phyloP scores from a whole-genome alignment of 192 early-diverging fungal genomes.

The Coemansia guatemalensis region DNA sequence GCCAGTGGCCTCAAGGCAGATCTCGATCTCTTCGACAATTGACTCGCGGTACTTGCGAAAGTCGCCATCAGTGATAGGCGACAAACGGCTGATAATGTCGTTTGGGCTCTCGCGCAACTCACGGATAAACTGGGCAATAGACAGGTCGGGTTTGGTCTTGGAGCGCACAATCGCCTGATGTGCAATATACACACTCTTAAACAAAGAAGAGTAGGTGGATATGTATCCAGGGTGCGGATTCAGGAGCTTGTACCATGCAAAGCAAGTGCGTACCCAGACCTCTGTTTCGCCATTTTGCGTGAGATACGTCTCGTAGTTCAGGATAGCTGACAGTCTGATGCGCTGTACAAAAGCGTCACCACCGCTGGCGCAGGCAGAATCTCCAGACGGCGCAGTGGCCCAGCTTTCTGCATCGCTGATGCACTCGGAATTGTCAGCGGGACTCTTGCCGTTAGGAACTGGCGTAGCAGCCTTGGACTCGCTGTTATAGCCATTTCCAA shows the following conservation, averaged over 20 bases:
- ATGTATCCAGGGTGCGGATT: slow-evolving; percentile 37
- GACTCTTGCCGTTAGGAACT: slow-evolving; percentile 9
- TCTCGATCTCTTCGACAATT: slow-evolving; percentile 41
- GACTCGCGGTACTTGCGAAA: slow-evolving; percentile 33
- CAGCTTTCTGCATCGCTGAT: neutral
- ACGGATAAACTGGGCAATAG: slow-evolving; percentile 23
- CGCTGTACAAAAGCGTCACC: slow-evolving; percentile 33
- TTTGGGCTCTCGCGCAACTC: slow-evolving; percentile 19
- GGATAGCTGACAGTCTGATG: slow-evolving; percentile 42
- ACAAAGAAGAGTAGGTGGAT: slow-evolving; percentile 26
- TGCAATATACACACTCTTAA: slow-evolving; percentile 44
- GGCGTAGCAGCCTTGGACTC: slow-evolving; percentile 7
- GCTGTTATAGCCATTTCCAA: slow-evolving; percentile 4
- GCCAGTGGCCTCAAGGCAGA: slow-evolving; percentile 28
- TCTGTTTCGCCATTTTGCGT: slow-evolving; percentile 27
- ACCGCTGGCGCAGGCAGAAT: slow-evolving; percentile 36
- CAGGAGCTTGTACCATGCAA: slow-evolving; percentile 53
- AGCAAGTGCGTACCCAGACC: slow-evolving; percentile 51
- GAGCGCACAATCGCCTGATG: slow-evolving; percentile 34
- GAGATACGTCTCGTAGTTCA: slow-evolving; percentile 41
- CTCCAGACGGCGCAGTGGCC: neutral
- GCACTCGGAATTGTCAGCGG: neutral
- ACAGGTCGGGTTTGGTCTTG: slow-evolving; percentile 2
- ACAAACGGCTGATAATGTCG: slow-evolving; percentile 18
- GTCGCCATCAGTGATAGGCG: slow-evolving; percentile 31